Evolutionary conservation across 2,329 filamentous ascomycete species (phyloP).

Genomic region (Orbilia brochopaga): DNA sequence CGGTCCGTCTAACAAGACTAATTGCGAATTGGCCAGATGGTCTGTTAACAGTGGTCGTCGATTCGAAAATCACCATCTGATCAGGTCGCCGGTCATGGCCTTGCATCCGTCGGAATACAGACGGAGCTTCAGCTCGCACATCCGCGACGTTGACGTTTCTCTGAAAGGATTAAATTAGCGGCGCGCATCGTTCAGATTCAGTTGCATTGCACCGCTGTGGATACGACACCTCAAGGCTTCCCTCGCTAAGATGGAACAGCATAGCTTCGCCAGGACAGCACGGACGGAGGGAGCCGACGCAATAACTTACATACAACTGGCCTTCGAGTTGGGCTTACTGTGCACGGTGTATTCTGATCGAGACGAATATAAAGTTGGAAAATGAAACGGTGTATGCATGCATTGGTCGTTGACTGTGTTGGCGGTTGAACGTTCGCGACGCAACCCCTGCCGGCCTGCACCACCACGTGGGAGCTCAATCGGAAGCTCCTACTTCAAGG

Average conservation of each 20-base stretch:
- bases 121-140: too few relatives aligned
- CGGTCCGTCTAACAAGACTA: too few relatives aligned
- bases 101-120: too few relatives aligned
- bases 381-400: not conserved
- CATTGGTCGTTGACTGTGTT: slow-evolving; percentile 5
- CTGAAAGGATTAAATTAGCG: not conserved
- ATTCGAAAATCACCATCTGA: too few relatives aligned
- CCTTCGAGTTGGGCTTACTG: not conserved
- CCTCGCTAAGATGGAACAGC: not conserved
- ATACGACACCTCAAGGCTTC: not conserved
- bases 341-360: not conserved
- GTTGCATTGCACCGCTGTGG: not conserved
- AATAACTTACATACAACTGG: not conserved
- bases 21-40: too few relatives aligned
- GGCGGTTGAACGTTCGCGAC: slow-evolving; percentile 4
- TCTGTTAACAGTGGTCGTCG: too few relatives aligned
- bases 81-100: too few relatives aligned
- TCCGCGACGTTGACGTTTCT: too few relatives aligned
- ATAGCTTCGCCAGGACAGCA: not conserved
- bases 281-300: not conserved
- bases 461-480: slow-evolving; percentile 4
- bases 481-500: slow-evolving; percentile 2
- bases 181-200: not conserved
- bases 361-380: not conserved
- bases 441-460: not conserved